phyloP scores from a whole-genome alignment of 2,329 filamentous ascomycete species.

The Metarhizium rileyi region DNA sequence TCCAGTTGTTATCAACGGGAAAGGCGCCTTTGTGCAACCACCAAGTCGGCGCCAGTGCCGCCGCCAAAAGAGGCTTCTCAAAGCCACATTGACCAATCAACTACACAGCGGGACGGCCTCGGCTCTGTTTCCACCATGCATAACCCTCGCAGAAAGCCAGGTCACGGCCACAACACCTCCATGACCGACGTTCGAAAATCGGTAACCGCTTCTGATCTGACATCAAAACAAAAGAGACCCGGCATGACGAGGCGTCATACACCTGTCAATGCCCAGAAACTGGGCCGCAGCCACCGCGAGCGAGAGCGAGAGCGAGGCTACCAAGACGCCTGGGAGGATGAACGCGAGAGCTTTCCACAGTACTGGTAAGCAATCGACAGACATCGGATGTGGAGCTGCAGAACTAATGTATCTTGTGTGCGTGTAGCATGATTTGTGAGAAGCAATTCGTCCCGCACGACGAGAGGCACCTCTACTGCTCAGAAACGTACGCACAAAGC shows the following conservation, averaged over 20 bases:
- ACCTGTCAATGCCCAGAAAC: constrained; percentile 31
- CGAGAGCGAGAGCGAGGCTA: constrained; percentile 37
- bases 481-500: constrained; percentile 42
- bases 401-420: neutral
- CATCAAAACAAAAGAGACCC: constrained; percentile 38
- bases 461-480: constrained; percentile 52
- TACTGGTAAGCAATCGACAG: constrained; percentile 43
- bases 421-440: constrained; percentile 52
- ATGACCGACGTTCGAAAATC: constrained; percentile 46
- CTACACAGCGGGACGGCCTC: neutral
- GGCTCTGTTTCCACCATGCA: constrained; percentile 31
- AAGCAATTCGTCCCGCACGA: constrained; percentile 54
- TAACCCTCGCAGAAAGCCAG: constrained; percentile 47
- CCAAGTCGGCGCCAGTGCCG: neutral
- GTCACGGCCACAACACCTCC: constrained; percentile 43
- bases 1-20: neutral
- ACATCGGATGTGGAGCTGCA: too few species aligned
- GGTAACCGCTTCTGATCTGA: constrained; percentile 31
- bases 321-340: constrained; percentile 41
- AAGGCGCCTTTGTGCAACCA: neutral
- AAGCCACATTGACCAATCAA: constrained; percentile 5
- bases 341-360: constrained; percentile 54
- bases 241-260: constrained; percentile 34
- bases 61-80: neutral
- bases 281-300: constrained; percentile 41